Base-by-base conservation (phyloP, 129 eudicot species). In the carrot (Daucus carota) region DNA sequence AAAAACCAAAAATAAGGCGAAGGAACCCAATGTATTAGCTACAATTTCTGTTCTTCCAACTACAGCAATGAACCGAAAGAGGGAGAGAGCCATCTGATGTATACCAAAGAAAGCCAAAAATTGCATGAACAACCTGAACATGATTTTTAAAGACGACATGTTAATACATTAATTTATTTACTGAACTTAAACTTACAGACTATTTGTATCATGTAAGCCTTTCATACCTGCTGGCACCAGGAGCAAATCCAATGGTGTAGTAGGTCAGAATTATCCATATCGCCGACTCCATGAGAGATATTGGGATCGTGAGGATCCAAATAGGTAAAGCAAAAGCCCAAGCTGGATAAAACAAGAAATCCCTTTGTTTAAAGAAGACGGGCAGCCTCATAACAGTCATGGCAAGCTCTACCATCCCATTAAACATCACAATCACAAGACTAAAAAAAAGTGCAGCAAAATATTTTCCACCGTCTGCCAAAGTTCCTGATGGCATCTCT, bases 251-350 rank as follows among this genome's bases (percentile, higher is more conserved):
- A 52, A 88, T 87, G 7, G 94, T 88, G 76, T 91, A 87, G 80
- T 91, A 91, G 0, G 97, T 91, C 22, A 85, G 83, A 78, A 73
- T 62, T 3, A 87, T 77, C 94, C 92, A 91, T 65, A 91, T 85
- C 10, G 76, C 63, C 9, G 97, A 91, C 70, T 91, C 97, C 70
- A 84, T 26, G 22, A 91, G 42, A 1, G 97, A 91, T 13, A 88
- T 81, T 4, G 97, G 97, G 62, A 88, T 84, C 75, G 79, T 85
- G 15, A 89, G 54, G 73, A 91, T 78, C 90, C 88, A 87, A 78
- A 88, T 85, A 1, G 97, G 97, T 48, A 91, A 12, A 7, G 86
- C 92, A 50, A 88, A 91, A 8, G 97, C 97, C 97, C 97, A 91
- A 2, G 92, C 86, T 0, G 97, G 94, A 75, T 85, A 91, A 81